Evolutionary conservation across 2,329 filamentous ascomycete genomes (phyloP).

Genomic region (Fusarium sp.): DNA sequence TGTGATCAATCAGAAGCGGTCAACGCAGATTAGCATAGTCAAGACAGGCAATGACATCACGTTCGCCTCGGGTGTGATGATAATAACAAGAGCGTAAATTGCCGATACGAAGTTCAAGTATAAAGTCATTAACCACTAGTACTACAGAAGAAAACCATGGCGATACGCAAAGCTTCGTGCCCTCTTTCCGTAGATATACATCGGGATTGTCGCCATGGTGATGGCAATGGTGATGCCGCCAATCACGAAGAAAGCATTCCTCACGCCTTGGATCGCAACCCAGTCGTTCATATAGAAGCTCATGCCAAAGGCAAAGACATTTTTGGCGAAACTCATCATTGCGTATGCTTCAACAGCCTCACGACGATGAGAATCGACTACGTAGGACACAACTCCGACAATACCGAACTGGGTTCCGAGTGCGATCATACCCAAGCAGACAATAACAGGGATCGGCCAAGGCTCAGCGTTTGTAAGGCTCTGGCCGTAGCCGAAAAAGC

Average conservation of each 20-base stretch:
- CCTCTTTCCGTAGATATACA: not conserved
- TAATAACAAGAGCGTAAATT: too few species aligned
- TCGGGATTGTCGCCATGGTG: not conserved
- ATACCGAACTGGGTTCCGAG: not conserved
- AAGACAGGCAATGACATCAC: too few species aligned
- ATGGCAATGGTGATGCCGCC: fast-evolving
- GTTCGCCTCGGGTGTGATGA: too few species aligned
- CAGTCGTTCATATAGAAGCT: not conserved
- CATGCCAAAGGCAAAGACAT: not conserved
- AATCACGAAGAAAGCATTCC: not conserved
- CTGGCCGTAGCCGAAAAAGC: not conserved
- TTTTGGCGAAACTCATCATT: not conserved
- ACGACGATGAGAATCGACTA: not conserved
- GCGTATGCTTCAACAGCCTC: not conserved
- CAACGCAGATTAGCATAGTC: too few species aligned
- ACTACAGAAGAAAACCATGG: not conserved
- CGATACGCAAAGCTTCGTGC: not conserved
- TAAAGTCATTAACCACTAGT: too few species aligned
- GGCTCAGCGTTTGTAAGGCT: not conserved
- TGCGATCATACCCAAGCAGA: not conserved
- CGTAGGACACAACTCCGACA: not conserved
- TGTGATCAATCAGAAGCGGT: too few species aligned
- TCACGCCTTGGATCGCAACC: not conserved
- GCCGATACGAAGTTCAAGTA: too few species aligned
- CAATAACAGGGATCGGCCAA: not conserved